Evolutionary conservation across 2,329 filamentous ascomycete genomes (phyloP), one percentile per base, ranked within the genome.

Genomic region (Colletotrichum sp.): DNA sequence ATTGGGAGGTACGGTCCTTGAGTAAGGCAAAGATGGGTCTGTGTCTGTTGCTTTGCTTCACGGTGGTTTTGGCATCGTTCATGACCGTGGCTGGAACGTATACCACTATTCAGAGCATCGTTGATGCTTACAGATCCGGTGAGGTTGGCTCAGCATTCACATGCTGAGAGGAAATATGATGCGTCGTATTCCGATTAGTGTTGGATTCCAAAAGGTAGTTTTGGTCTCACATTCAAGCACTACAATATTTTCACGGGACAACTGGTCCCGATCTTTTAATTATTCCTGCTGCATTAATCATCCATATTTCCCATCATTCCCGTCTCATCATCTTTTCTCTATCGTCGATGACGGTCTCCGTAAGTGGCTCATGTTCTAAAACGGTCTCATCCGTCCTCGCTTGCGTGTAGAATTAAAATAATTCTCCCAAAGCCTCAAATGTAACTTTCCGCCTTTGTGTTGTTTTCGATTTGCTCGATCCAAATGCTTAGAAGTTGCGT

Each of bases 41-140:
- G 14, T 59, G 55, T 18, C 7, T 59, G 6, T 4, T 59, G 21
- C 55, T 28, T 59, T 59, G 55, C 26, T 59, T 59, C 26, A 79
- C 79, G 4, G 65, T 80, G 2, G 32, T 77, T 4, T 32, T 80
- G 12, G 79, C 77, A 10, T 60, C 76, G 7, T 82, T 81, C 52
- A 76, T 82, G 60, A 79, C 79, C 1, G 67, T 82, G 39, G 76
- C 78, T 21, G 79, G 80, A 28, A 80, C 80, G 2, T 81, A 81
- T 32, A 81, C 79, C 1, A 81, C 78, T 2, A 77, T 81, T 48
- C 79, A 81, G 68, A 81, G 80, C 30, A 80, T 81, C 18, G 71
- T 81, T 6, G 73, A 81, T 61, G 80, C 80, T 3, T 82, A 82
- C 39, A 63, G 43, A 10, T 67, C 75, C 13, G 79, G 80, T 12